Conservation (phyloP, 73 alveolate genomes). For the Paramecium caudatum region DNA sequence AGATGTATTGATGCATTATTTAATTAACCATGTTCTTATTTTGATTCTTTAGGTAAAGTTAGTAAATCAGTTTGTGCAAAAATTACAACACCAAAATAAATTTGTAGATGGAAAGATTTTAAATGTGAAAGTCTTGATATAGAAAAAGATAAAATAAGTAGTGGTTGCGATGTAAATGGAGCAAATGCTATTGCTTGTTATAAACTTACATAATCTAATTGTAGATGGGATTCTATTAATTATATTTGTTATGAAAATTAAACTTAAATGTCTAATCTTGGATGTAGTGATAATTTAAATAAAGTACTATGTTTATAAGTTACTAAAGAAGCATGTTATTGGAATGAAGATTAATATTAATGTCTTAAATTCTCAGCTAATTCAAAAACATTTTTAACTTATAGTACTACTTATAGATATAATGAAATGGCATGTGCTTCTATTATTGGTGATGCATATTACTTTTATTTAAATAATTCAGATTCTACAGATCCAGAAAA, state of each 20-base stretch:
- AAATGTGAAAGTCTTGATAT: not conserved
- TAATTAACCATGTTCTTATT: not conserved
- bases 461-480: no score
- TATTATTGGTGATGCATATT: not conserved
- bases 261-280: not conserved
- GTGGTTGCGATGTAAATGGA: not conserved
- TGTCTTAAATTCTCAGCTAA: not conserved
- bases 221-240: constrained; percentile 25
- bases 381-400: no score
- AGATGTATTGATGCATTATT: not conserved
- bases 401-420: no score
- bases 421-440: not conserved
- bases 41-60: not conserved
- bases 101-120: not conserved
- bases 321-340: constrained; percentile 22
- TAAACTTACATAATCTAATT: not conserved
- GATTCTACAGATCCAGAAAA: no score
- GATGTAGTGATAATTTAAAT: constrained; percentile 37
- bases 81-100: not conserved
- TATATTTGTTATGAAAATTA: not conserved
- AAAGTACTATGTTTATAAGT: not conserved
- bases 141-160: not conserved
- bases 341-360: not conserved
- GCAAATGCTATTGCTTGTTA: constrained; percentile 14
- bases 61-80: not conserved